Percentiles rank a stretch among this genome's conserved stretches.
Evolutionary conservation across 2,329 filamentous ascomycete species (phyloP).

Genomic region (Aspergillus intermedius): DNA sequence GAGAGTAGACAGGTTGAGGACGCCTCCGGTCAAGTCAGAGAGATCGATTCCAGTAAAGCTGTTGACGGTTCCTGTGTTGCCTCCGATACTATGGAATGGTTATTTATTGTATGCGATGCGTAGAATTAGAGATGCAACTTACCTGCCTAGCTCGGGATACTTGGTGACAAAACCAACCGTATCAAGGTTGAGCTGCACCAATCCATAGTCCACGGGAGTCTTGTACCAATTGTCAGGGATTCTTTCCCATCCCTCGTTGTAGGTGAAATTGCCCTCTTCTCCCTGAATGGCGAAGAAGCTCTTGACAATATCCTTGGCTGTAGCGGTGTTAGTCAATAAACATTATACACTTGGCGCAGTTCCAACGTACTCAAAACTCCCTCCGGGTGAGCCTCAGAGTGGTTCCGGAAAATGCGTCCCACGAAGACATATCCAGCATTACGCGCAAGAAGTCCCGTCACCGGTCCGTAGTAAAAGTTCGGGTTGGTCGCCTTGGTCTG

Average conservation of each 20-base stretch:
- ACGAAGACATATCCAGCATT: conserved; percentile 46
- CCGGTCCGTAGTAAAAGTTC: conserved; percentile 50
- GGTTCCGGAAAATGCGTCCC: conserved; percentile 40
- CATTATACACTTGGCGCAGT: conserved; percentile 1
- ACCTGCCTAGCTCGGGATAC: conserved; percentile 38
- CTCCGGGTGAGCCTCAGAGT: conserved; percentile 37
- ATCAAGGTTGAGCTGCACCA: conserved; percentile 40
- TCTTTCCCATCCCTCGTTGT: conserved; percentile 45
- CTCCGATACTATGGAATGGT: conserved; percentile 37
- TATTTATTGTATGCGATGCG: neutral
- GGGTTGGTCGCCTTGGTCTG: conserved; percentile 47
- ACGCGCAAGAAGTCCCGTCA: conserved; percentile 44
- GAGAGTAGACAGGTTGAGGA: conserved; percentile 28
- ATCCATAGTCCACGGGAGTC: conserved; percentile 40
- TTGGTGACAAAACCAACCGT: conserved; percentile 31
- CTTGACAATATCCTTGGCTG: conserved; percentile 38
- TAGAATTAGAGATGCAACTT: neutral
- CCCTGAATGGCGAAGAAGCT: conserved; percentile 45
- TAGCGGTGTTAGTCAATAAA: neutral
- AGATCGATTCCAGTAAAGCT: conserved; percentile 46
- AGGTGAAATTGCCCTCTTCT: conserved; percentile 35
- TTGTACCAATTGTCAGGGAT: conserved; percentile 51
- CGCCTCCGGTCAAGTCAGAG: conserved; percentile 38
- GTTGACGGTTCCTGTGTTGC: conserved; percentile 48
- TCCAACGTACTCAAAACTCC: conserved; percentile 30